Base-by-base conservation (phyloP, 2,329 filamentous ascomycete species). In the Penicillium sp. region DNA sequence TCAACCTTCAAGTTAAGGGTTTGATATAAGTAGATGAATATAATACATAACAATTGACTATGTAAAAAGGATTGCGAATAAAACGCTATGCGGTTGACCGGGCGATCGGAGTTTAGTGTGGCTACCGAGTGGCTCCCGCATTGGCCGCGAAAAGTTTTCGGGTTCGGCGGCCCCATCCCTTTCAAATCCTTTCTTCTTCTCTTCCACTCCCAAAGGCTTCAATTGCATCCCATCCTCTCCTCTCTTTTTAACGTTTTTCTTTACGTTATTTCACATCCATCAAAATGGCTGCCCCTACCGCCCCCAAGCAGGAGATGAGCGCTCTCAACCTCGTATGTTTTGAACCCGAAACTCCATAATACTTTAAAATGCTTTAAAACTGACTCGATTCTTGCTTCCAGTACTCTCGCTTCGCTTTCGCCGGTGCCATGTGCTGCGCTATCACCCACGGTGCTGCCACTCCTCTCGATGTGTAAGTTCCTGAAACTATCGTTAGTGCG, bases 401-500 rank as follows among this genome's bases (percentile, higher is more conserved):
- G 51, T 54, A 51, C 88, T 90, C 91, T 72, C 87, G 91, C 81
- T 97, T 97, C 83, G 93, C 94, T 81, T 89, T 99, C 73, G 93
- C 94, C 73, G 94, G 94, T 82, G 94, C 94, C 72, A 83, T 97
- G 84, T 97, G 94, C 88, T 99, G 94, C 82, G 94, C 93, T 71
- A 83, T 97, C 82, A 99, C 94, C 76, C 94, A 99, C 86, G 94
- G 93, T 80, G 89, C 85, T 75, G 88, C 97, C 73, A 99, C 94
- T 70, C 94, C 94, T 75, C 92, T 99, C 80, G 94, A 99, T 90
- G 94, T 99, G 93, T 97, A 94, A 80, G 93, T 90, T 61, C 43
- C 12, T 8, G 57, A 57, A 45, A 19, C 21, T 40, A 53, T 23
- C 6, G 31, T 42, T 25, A 29, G 37, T 17, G 23, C 38, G 46